These are phyloP conservation scores for Cercospora sp. DNA, from an alignment of 2,329 filamentous ascomycete species.

Conservation along the genomic window DNA sequence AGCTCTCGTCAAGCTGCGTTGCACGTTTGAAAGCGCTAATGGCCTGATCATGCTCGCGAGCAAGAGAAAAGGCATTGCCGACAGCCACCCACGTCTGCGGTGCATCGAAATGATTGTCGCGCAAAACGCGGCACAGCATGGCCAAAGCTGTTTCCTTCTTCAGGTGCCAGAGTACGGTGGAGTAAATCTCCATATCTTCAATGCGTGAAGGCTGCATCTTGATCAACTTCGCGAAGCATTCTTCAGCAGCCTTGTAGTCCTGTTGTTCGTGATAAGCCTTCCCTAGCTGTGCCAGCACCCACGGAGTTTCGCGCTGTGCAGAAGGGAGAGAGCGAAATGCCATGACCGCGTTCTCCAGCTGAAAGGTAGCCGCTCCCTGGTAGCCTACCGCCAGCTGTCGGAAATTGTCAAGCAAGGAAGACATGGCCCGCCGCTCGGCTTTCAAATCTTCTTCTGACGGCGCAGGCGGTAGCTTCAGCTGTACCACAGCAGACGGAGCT, in stretches of 20 bases:
- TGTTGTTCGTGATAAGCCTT: constrained; percentile 89
- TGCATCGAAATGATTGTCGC: constrained; percentile 82
- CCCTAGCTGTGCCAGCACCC: constrained; percentile 88
- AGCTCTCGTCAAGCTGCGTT: constrained; percentile 83
- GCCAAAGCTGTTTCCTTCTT: constrained; percentile 90
- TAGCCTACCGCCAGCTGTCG: constrained; percentile 80
- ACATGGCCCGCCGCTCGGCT: constrained; percentile 67
- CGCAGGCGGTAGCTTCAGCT: constrained; percentile 25
- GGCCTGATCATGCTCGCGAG: constrained; percentile 90
- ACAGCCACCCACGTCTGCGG: constrained; percentile 95
- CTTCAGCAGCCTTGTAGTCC: constrained; percentile 81
- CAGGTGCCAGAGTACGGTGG: constrained; percentile 97
- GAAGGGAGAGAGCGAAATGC: constrained; percentile 69
- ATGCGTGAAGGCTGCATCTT: constrained; percentile 77
- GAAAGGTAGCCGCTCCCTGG: constrained; percentile 74
- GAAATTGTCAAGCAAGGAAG: constrained; percentile 75
- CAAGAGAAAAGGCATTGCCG: constrained; percentile 91
- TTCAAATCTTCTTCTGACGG: constrained; percentile 18
- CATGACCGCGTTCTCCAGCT: constrained; percentile 73
- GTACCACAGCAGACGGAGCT: constrained; percentile 28
- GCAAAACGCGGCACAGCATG: constrained; percentile 84
- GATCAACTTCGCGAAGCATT: constrained; percentile 77
- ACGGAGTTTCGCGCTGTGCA: constrained; percentile 83
- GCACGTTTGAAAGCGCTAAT: constrained; percentile 92
- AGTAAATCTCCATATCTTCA: constrained; percentile 97